phyloP scores from a whole-genome alignment of 495 filamentous ascomycete species.

The Amphirosellinia nigrospora region DNA sequence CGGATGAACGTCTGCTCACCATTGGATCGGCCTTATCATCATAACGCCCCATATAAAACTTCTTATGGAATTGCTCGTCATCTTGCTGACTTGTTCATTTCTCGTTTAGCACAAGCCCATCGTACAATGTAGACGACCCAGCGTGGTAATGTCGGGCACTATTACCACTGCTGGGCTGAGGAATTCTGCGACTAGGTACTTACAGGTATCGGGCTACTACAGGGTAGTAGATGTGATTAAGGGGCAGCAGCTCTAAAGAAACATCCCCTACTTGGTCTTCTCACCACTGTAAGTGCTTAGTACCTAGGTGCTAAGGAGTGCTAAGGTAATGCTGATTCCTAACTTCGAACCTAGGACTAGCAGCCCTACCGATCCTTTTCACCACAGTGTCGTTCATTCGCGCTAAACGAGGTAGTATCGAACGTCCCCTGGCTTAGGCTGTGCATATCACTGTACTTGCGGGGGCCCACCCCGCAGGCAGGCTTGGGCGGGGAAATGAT shows the following conservation, averaged over 20 bases:
- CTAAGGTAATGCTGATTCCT: not conserved
- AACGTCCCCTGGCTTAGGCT: not conserved
- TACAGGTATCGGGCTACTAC: not conserved
- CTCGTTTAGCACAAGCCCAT: not conserved
- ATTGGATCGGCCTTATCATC: not conserved
- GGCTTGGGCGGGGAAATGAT: not conserved
- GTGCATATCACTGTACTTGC: slow-evolving; percentile 5
- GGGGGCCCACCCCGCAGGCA: slow-evolving; percentile 5
- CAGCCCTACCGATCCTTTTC: not conserved
- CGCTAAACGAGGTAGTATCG: not conserved
- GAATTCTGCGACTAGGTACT: not conserved
- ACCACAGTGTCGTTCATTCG: not conserved
- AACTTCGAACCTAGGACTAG: not conserved
- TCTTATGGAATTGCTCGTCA: not conserved
- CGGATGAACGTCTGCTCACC: not conserved
- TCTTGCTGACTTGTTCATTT: not conserved
- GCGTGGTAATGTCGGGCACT: not conserved
- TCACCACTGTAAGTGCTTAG: not conserved
- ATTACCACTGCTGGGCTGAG: not conserved
- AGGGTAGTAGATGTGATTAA: slow-evolving; percentile 1
- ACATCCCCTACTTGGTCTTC: not conserved
- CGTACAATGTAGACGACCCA: not conserved
- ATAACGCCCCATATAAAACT: not conserved
- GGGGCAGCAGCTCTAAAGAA: not conserved
- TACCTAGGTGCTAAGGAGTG: no score